Evolutionary conservation across 192 early-diverging fungal species (phyloP).

Genomic region (Allomyces macrogynus): DNA sequence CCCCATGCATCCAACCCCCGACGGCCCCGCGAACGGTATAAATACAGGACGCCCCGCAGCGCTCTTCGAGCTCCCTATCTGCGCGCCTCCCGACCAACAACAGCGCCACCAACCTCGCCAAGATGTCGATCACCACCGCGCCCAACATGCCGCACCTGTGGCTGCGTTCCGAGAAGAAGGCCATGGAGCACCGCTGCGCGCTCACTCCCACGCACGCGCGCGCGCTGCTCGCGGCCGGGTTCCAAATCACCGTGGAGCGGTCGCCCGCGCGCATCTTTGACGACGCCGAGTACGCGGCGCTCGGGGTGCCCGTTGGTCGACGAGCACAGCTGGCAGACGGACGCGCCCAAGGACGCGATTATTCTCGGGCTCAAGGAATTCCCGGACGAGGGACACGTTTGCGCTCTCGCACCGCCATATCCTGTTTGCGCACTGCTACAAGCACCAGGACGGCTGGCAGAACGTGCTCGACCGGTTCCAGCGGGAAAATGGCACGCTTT

Average conservation of each 20-base stretch:
- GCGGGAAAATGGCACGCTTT: constrained; percentile 60
- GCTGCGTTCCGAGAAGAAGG: constrained; percentile 96
- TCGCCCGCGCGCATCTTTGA: constrained; percentile 68
- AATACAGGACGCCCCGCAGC: no score
- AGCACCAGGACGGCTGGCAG: constrained; percentile 84
- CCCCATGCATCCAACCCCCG: no score
- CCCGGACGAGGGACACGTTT: constrained; percentile 72
- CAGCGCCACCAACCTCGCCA: no score
- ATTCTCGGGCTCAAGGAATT: constrained; percentile 94
- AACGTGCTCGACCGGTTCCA: constrained; percentile 69
- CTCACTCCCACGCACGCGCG: constrained; percentile 70
- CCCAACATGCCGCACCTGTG: constrained; percentile 34
- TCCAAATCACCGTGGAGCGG: constrained; percentile 76
- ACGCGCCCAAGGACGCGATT: constrained; percentile 73
- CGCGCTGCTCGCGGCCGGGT: constrained; percentile 51
- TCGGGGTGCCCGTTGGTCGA: constrained; percentile 62
- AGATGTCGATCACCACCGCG: no score
- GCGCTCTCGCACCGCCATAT: constrained; percentile 85
- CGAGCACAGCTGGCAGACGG: constrained; percentile 57
- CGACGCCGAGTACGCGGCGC: constrained; percentile 65
- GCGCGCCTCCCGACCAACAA: no score
- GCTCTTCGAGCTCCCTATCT: no score
- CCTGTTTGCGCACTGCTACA: constrained; percentile 98
- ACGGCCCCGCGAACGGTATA: no score
- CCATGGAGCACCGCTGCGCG: constrained; percentile 81